Evolutionary conservation across 2,329 filamentous ascomycete genomes (phyloP).

Genomic region (Colletotrichum magnum): DNA sequence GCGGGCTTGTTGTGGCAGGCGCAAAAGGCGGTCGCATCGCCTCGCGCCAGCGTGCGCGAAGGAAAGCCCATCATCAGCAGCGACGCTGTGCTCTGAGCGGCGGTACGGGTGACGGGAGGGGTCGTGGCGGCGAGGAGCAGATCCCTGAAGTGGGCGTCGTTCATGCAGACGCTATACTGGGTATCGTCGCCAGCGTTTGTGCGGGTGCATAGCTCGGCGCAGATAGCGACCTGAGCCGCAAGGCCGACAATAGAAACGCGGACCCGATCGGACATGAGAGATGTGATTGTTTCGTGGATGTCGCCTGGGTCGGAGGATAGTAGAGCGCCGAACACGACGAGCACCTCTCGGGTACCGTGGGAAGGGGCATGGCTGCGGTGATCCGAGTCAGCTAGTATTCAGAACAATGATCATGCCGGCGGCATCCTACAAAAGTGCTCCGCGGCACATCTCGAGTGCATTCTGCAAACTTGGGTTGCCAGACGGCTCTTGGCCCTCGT

Average conservation of each 20-base stretch:
- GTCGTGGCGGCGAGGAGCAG: conserved; percentile 91
- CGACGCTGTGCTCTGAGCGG: conserved; percentile 70
- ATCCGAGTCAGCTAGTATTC: conserved; percentile 38
- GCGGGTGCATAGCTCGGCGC: conserved; percentile 86
- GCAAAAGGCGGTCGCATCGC: conserved; percentile 79
- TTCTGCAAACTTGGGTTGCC: conserved; percentile 91
- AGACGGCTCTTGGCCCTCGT: conserved; percentile 77
- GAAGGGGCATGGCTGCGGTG: conserved; percentile 82
- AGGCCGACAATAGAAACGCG: conserved; percentile 91
- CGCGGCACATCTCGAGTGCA: conserved; percentile 94
- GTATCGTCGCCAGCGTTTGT: conserved; percentile 86
- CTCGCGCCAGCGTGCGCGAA: conserved; percentile 81
- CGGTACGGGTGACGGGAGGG: conserved; percentile 83
- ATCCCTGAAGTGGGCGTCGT: conserved; percentile 83
- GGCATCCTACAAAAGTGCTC: conserved; percentile 79
- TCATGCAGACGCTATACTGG: conserved; percentile 86
- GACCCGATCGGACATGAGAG: conserved; percentile 85
- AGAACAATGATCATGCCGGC: neutral
- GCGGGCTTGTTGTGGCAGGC: conserved; percentile 90
- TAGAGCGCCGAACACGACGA: conserved; percentile 92
- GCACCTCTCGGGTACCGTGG: conserved; percentile 92
- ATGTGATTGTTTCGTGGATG: conserved; percentile 89
- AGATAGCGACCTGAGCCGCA: conserved; percentile 92
- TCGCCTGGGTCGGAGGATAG: conserved; percentile 94
- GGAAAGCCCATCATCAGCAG: conserved; percentile 99